Conservation (phyloP, 176 grass and related monocot species). For the Ensete ventricosum region DNA sequence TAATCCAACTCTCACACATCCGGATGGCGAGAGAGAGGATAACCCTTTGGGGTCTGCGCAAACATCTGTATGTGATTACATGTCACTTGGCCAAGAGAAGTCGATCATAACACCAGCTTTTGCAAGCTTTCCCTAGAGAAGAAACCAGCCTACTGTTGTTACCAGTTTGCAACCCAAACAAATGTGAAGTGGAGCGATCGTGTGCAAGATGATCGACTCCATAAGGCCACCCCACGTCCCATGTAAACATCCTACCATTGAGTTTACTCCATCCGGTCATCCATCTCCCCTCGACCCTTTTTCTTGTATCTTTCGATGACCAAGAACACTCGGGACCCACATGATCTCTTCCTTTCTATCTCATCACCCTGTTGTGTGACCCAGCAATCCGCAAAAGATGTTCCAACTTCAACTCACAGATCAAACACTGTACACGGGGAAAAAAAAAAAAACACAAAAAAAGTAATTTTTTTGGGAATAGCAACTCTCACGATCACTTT, state of each 20-base stretch:
- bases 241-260: background rate
- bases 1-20: no score
- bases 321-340: background rate
- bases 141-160: no score
- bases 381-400: background rate
- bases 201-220: background rate
- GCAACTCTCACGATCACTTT: background rate
- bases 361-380: no score
- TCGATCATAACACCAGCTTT: no score
- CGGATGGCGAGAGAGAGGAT: no score
- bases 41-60: no score
- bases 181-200: background rate
- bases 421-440: background rate
- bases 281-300: background rate
- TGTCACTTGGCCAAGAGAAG: no score
- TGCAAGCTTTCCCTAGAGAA: no score
- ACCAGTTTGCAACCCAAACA: no score
- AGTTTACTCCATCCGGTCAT: background rate
- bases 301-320: background rate
- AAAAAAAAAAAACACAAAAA: background rate
- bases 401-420: background rate
- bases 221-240: background rate
- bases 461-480: background rate
- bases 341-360: background rate
- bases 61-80: no score